Evolutionary conservation across 1,284 basidiomycete genomes (phyloP).

Genomic region (Ustanciosporium gigantosporum): DNA sequence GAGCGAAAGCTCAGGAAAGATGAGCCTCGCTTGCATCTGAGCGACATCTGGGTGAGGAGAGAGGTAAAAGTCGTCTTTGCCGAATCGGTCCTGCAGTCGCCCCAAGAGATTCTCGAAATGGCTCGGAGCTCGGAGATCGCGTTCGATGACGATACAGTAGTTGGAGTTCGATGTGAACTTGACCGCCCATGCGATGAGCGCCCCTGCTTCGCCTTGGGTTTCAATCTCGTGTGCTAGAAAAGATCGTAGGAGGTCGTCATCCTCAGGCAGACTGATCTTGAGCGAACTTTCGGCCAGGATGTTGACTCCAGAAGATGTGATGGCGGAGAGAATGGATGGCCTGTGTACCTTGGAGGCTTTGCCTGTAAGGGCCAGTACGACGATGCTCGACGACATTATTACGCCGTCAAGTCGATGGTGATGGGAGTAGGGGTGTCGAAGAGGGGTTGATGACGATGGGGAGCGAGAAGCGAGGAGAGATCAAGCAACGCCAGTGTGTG

Average conservation of each 20-base stretch:
- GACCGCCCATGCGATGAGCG: constrained; percentile 19
- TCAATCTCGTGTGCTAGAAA: constrained; percentile 32
- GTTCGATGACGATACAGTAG: not conserved
- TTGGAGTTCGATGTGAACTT: constrained; percentile 19
- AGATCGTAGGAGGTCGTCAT: constrained; percentile 33
- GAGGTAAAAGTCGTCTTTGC: constrained; percentile 36
- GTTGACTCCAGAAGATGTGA: constrained; percentile 19
- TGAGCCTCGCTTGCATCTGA: constrained; percentile 28
- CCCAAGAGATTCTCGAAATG: not conserved
- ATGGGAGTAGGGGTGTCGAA: too few relatives aligned
- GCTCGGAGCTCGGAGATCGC: not conserved
- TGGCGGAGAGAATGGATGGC: constrained; percentile 12
- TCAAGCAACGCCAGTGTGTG: too few relatives aligned
- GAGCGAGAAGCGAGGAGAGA: too few relatives aligned
- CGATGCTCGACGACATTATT: not conserved
- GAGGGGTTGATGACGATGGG: too few relatives aligned
- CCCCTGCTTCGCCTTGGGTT: constrained; percentile 14
- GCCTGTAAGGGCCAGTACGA: constrained; percentile 18
- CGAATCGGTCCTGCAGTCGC: constrained; percentile 12
- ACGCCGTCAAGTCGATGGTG: constrained; percentile 7
- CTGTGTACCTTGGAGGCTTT: constrained; percentile 23
- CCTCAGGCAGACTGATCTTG: constrained; percentile 15
- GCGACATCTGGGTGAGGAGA: constrained; percentile 12
- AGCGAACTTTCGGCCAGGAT: constrained; percentile 28
- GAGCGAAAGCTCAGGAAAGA: constrained; percentile 38